Evolutionary conservation across 163 green algal genomes (phyloP), one percentile per base, ranked within the genome.

Genomic region (Smithsoniella earleae): DNA sequence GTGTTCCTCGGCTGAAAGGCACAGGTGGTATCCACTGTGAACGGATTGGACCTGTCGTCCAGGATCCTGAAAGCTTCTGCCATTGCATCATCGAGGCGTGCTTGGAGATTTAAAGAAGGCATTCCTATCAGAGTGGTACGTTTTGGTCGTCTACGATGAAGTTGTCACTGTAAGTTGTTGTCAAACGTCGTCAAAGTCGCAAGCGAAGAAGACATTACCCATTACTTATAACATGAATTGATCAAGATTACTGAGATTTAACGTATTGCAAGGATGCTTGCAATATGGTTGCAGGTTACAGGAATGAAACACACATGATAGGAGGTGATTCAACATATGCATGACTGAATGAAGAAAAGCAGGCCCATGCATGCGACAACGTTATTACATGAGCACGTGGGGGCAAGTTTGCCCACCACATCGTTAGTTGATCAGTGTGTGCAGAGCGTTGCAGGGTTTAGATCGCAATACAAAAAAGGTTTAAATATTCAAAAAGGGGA

Each of bases 251-350:
- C n/a, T n/a, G n/a, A n/a, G n/a, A n/a, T n/a, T n/a, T n/a, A n/a
- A n/a, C n/a, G n/a, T n/a, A n/a, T n/a, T n/a, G n/a, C n/a, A n/a
- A n/a, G n/a, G n/a, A n/a, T n/a, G n/a, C n/a, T n/a, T n/a, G n/a
- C n/a, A n/a, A n/a, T n/a, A n/a, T n/a, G n/a, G n/a, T n/a, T n/a
- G n/a, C n/a, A n/a, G n/a, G n/a, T n/a, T n/a, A n/a, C n/a, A n/a
- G 49, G 49, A 64, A 18, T 64, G 49, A 27, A 25, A 64, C 25
- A 64, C 49, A 64, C 25, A 64, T 54, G 25, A 27, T 64, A 10
- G 33, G 33, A 64, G 1, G 49, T 64, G 49, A 6, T 64, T 6
- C 8, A 6, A 18, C 49, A 18, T 18, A 6, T 27, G 6, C 13
- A 27, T 2, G 8, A 27, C 49, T 27, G 6, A 6, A 27, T 1